A percentile compares a stretch with the other conserved stretches of the same genome.
These are phyloP conservation scores for Pisolithus microcarpus DNA, from an alignment of 768 basidiomycete genomes.

Conservation along the genomic window DNA sequence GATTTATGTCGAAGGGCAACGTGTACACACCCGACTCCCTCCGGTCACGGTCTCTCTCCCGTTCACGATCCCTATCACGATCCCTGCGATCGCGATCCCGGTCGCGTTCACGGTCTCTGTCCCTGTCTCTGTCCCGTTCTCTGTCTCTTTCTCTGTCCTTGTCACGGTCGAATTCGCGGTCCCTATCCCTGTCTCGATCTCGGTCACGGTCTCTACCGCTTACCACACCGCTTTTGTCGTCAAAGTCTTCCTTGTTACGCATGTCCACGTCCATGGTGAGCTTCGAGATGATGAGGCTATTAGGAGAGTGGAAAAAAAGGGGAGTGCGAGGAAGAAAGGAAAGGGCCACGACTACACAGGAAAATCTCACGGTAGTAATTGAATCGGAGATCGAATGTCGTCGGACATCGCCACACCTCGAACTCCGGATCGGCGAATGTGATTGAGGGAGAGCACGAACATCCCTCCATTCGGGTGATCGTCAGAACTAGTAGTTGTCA, in stretches of 20 bases:
- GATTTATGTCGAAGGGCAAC: not conserved
- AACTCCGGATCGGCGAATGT: too few species aligned
- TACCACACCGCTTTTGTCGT: slow-evolving; percentile 47
- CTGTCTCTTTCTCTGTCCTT: slow-evolving; percentile 19
- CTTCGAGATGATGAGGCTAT: not conserved
- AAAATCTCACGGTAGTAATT: not conserved
- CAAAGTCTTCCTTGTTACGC: slow-evolving; percentile 68
- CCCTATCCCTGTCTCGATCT: slow-evolving; percentile 28
- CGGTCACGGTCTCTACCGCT: slow-evolving; percentile 40
- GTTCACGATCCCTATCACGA: slow-evolving; percentile 36
- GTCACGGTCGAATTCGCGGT: slow-evolving; percentile 27
- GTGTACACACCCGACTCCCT: slow-evolving; percentile 50
- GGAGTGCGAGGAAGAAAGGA: slow-evolving; percentile 1
- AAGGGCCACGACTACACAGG: not conserved
- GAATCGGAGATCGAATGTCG: slow-evolving; percentile 10
- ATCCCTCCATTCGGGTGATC: too few species aligned
- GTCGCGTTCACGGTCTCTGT: slow-evolving; percentile 37
- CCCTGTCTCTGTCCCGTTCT: slow-evolving; percentile 37
- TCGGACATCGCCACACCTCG: not conserved
- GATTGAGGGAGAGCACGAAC: too few species aligned
- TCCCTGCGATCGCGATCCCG: slow-evolving; percentile 32
- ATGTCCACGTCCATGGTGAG: slow-evolving; percentile 70
- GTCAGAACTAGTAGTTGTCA: too few species aligned
- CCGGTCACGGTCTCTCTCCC: slow-evolving; percentile 40
- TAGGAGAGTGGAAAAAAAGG: slow-evolving; percentile 5